Conservation (phyloP, 805 yeast species). For the Candida corydali region DNA sequence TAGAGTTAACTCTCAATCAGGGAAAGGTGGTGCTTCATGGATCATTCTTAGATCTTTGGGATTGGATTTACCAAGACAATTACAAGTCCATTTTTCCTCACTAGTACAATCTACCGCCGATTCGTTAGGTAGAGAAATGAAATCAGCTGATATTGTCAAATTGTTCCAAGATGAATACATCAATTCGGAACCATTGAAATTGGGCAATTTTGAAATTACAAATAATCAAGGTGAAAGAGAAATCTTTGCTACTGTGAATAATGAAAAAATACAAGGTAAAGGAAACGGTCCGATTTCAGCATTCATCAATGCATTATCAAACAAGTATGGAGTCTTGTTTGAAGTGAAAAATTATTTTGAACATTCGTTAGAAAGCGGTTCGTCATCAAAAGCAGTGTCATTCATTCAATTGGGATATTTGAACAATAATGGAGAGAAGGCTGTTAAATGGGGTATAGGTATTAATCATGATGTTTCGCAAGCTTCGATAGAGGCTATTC, state of each 20-base stretch:
- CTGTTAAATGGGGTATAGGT: conserved; percentile 41
- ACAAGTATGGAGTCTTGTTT: conserved; percentile 46
- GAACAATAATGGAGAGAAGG: conserved; percentile 33
- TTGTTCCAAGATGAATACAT: conserved; percentile 57
- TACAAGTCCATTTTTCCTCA: conserved; percentile 66
- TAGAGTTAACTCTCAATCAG: conserved; percentile 82
- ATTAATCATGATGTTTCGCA: conserved; percentile 40
- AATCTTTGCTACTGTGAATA: conserved; percentile 41
- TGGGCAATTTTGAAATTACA: conserved; percentile 45
- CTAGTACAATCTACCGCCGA: conserved; percentile 66
- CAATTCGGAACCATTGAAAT: conserved; percentile 25
- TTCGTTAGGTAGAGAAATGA: conserved; percentile 62
- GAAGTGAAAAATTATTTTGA: conserved; percentile 68
- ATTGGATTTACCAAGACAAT: conserved; percentile 65
- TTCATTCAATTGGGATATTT: conserved; percentile 52
- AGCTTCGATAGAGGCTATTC: conserved; percentile 56
- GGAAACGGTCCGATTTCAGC: conserved; percentile 84
- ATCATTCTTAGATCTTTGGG: conserved; percentile 66
- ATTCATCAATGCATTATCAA: conserved; percentile 59
- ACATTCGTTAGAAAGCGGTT: conserved; percentile 70
- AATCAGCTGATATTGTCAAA: conserved; percentile 57
- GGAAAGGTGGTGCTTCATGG: conserved; percentile 89
- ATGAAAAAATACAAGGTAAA: conserved; percentile 43
- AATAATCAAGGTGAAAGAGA: conserved; percentile 41
- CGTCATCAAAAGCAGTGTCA: conserved; percentile 71